A percentile compares a stretch with the other conserved stretches of the same genome.
Evolutionary conservation across 257 asterid species (phyloP).

Genomic region (Scutellaria minor): DNA sequence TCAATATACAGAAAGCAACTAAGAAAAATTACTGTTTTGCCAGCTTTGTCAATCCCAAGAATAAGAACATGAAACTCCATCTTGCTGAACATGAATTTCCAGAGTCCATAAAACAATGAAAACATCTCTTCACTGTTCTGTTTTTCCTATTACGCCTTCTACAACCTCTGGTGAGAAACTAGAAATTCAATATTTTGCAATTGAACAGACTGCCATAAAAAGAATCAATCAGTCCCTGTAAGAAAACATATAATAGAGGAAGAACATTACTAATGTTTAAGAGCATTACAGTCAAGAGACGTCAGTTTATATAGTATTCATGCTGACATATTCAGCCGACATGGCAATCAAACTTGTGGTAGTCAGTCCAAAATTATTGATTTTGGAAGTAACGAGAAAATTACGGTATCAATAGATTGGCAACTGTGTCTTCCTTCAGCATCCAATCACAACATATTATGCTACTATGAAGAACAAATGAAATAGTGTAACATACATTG

Average conservation of each 20-base stretch:
- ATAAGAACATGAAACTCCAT: constrained; percentile 90
- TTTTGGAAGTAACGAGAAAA: neutral
- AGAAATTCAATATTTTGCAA: constrained; percentile 30
- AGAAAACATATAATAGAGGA: constrained; percentile 7
- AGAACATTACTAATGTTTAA: neutral
- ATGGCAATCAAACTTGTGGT: neutral
- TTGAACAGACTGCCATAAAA: constrained; percentile 26
- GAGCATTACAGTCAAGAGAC: neutral
- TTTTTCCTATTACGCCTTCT: constrained; percentile 32
- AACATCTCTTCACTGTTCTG: constrained; percentile 56
- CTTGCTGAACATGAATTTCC: constrained; percentile 84
- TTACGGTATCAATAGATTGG: neutral
- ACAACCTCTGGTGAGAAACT: constrained; percentile 27
- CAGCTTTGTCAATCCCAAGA: constrained; percentile 96
- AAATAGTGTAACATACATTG: neutral
- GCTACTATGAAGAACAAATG: neutral
- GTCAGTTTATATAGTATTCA: neutral
- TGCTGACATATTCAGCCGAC: constrained; percentile 12
- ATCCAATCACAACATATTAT: constrained; percentile 5
- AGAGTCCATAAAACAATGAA: constrained; percentile 85
- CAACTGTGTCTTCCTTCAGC: neutral
- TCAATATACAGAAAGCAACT: constrained; percentile 18
- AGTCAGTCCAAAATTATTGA: neutral
- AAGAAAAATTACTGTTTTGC: constrained; percentile 74
- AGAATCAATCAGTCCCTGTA: neutral